Evolutionary conservation across 2,329 filamentous ascomycete species (phyloP).

Genomic region (Diaporthe helianthi): DNA sequence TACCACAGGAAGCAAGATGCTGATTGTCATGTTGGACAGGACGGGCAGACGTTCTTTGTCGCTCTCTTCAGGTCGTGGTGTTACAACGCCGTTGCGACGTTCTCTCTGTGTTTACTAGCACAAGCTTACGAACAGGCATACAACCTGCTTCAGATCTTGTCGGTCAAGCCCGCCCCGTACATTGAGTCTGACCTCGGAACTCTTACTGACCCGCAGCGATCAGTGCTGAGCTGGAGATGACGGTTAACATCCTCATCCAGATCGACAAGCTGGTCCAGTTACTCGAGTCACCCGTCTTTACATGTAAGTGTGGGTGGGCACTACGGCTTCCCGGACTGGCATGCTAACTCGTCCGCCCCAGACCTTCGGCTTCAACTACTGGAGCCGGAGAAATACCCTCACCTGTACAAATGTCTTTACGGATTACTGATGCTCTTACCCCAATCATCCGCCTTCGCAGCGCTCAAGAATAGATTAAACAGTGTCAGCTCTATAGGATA

Average conservation of each 20-base stretch:
- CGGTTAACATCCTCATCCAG: conserved; percentile 97
- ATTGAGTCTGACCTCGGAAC: background rate
- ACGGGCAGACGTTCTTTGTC: conserved; percentile 95
- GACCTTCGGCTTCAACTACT: conserved; percentile 93
- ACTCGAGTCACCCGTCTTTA: conserved; percentile 96
- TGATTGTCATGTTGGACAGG: conserved; percentile 54
- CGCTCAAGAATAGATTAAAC: conserved; percentile 94
- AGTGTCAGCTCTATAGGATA: conserved; percentile 97
- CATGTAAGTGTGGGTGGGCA: conserved; percentile 67
- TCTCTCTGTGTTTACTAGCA: conserved; percentile 91
- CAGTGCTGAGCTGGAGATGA: conserved; percentile 97
- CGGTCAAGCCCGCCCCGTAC: conserved; percentile 25
- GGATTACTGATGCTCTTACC: conserved; percentile 97
- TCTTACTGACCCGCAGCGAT: conserved; percentile 38
- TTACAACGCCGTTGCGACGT: conserved; percentile 96
- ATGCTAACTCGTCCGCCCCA: conserved; percentile 46
- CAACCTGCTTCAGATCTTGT: conserved; percentile 95
- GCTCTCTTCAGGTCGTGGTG: conserved; percentile 96
- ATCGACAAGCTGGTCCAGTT: conserved; percentile 98
- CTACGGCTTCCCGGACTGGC: background rate
- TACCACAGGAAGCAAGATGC: background rate
- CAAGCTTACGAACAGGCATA: conserved; percentile 99
- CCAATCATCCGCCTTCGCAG: conserved; percentile 95
- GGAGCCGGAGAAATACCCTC: conserved; percentile 92
- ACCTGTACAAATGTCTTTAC: conserved; percentile 97